Conservation (phyloP, 805 yeast genomes). For the Cyberlindnera lachancei region DNA sequence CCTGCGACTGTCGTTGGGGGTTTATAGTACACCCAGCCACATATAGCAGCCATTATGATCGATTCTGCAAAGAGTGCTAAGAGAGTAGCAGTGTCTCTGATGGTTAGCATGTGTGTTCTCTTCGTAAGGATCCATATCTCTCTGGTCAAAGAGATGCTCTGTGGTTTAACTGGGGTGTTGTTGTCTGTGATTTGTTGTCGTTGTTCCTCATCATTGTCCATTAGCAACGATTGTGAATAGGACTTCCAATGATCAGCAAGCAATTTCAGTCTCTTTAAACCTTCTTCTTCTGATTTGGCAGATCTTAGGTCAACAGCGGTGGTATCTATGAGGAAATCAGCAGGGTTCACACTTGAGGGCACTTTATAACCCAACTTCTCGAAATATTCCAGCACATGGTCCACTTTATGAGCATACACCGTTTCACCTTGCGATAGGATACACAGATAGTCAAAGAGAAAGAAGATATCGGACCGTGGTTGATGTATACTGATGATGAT, state of each 20-base stretch:
- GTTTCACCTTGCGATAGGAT: slow-evolving; percentile 55
- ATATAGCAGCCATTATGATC: slow-evolving; percentile 20
- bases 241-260: slow-evolving; percentile 31
- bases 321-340: slow-evolving; percentile 42
- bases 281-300: slow-evolving; percentile 25
- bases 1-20: slow-evolving; percentile 57
- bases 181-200: too few species aligned
- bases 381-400: slow-evolving; percentile 40
- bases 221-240: slow-evolving; percentile 2
- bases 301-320: slow-evolving; percentile 41
- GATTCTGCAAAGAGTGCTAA: slow-evolving; percentile 15
- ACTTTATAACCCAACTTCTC: slow-evolving; percentile 29
- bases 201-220: background rate
- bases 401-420: slow-evolving; percentile 37
- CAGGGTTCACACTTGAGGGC: slow-evolving; percentile 42
- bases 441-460: slow-evolving; percentile 61
- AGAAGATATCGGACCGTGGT: slow-evolving; percentile 74
- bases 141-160: slow-evolving; percentile 34
- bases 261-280: slow-evolving; percentile 23
- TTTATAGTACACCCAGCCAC: slow-evolving; percentile 73
- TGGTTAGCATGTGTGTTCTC: slow-evolving; percentile 34
- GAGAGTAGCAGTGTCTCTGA: slow-evolving; percentile 38
- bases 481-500: slow-evolving; percentile 77
- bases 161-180: background rate
- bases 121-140: slow-evolving; percentile 34